Evolutionary conservation across 257 asterid genomes (phyloP).

Genomic region (Gardenia jasminoides): DNA sequence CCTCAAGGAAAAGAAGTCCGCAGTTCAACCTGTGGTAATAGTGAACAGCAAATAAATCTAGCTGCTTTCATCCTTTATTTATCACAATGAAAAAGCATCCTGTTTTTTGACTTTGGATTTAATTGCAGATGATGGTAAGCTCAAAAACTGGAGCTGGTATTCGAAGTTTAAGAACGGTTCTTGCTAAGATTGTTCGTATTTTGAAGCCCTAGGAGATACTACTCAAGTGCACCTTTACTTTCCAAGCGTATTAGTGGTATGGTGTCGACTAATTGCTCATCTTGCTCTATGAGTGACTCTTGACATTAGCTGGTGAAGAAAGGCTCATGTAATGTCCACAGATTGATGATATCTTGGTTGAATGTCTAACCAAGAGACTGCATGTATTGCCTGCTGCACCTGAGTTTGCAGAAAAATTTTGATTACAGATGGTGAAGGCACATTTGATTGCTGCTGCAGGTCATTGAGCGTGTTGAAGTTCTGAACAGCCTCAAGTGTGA

Average conservation of each 20-base stretch:
- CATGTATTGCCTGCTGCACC: neutral
- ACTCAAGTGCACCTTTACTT: neutral
- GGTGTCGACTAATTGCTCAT: neutral
- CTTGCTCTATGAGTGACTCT: neutral
- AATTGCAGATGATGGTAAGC: conserved; percentile 91
- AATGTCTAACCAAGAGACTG: neutral
- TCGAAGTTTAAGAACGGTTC: conserved; percentile 82
- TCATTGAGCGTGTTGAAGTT: neutral
- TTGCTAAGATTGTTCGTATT: conserved; percentile 70
- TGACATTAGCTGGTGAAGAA: neutral
- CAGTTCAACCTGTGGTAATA: conserved; percentile 85
- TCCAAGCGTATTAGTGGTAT: neutral
- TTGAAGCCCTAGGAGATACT: conserved; percentile 43
- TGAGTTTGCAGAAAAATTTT: neutral
- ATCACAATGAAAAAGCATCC: conserved; percentile 6
- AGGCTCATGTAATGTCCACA: neutral
- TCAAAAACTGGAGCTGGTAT: conserved; percentile 94
- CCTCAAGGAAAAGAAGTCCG: conserved; percentile 76
- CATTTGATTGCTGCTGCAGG: neutral
- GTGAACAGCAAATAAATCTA: conserved; percentile 9
- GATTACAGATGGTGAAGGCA: neutral
- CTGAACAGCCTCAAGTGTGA: neutral
- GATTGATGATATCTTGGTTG: neutral
- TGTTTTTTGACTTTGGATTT: neutral
- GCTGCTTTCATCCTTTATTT: conserved; percentile 10